Evolutionary conservation across 257 asterid species (phyloP), one percentile per base, ranked within the genome.

Genomic region (Cordia subcordata): DNA sequence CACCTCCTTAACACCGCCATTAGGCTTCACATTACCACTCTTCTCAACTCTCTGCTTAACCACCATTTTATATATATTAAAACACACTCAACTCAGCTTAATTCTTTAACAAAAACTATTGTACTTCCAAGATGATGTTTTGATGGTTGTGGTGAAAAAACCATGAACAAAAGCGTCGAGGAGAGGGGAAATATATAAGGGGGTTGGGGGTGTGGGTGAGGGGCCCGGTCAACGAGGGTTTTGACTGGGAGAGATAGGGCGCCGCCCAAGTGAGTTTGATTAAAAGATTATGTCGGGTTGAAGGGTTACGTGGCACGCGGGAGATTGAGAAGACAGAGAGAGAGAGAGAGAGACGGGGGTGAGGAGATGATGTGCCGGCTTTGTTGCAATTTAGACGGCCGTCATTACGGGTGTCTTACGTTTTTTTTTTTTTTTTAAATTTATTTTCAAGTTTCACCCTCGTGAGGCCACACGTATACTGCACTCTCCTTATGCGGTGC

Each of bases 241-340:
- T 88, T 88, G 96, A 88, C 95, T 80, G 68, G 49, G 10, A 42
- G 47, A 42, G 80, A 79, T n/a, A n/a, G 68, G 72, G 78, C 92
- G 92, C 88, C 96, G 94, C 92, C 96, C 94, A 73, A 73, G 72
- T 59, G 57, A 50, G 46, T 21, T 54, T 68, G 51, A 39, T 42
- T 55, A 63, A 42, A 67, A 58, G 67, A 61, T 23, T 38, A 64
- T 53, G 63, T 16, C 39, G 62, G 65, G 47, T 23, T 19, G 11
- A 45, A n/a, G 58, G 46, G 39, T 49, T 53, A 82, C 84, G 87
- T 83, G 91, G 75, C 82, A 73, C 72, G 75, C 76, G 78, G 77
- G 53, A 46, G 66, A 49, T 59, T 55, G 22, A 45, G 37, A 63
- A 64, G 47, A 81, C 75, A 72, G 35, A 27, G 35, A 42, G 40